These are phyloP conservation scores for Batkoa obscura DNA, from an alignment of 371 early-diverging fungal species.

Conservation along the genomic window DNA sequence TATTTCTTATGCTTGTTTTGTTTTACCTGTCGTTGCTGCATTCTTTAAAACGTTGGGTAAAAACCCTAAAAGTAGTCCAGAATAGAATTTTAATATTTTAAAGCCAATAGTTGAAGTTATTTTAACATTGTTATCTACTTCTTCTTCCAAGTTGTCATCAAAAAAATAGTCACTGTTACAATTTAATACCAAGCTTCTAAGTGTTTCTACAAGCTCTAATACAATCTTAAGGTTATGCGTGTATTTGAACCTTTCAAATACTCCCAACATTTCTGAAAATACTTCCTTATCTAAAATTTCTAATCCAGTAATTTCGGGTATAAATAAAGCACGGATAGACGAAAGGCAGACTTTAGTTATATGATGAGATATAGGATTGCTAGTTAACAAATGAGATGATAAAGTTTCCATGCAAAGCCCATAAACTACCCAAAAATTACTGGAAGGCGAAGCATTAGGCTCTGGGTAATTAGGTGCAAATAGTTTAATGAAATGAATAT, in stretches of 20 bases:
- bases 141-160: neutral
- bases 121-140: neutral
- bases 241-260: conserved; percentile 28
- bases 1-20: too few species aligned
- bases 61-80: conserved; percentile 1
- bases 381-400: conserved; percentile 19
- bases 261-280: conserved; percentile 35
- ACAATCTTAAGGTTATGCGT: conserved; percentile 1
- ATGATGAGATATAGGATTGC: conserved; percentile 12
- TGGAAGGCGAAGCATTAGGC: conserved; percentile 14
- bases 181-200: neutral
- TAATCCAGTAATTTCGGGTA: conserved; percentile 18
- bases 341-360: conserved; percentile 19
- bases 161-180: neutral
- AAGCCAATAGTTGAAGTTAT: neutral
- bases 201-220: neutral
- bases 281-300: conserved; percentile 24
- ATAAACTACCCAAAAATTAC: conserved; percentile 30
- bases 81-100: neutral
- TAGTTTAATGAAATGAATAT: conserved; percentile 10
- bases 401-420: conserved; percentile 42
- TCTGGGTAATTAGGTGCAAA: conserved; percentile 13
- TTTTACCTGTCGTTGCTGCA: too few species aligned
- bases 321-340: conserved; percentile 20
- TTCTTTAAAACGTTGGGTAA: neutral